Conservation (phyloP, 2,329 filamentous ascomycete genomes). For the Colletotrichum sp. region DNA sequence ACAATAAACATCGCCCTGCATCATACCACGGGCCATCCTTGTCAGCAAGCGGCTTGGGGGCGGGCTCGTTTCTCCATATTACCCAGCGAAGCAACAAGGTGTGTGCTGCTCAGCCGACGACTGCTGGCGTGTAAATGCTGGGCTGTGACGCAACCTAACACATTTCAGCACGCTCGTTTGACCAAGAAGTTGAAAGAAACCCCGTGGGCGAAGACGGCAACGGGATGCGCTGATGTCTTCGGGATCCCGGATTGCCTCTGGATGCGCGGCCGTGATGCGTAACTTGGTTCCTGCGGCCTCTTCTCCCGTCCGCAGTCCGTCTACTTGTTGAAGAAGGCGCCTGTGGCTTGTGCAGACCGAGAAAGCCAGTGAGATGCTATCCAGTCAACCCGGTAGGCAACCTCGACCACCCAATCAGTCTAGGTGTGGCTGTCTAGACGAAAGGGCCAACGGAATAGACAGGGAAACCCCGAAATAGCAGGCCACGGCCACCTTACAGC, state of each 20-base stretch:
- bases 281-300: neutral
- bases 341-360: neutral
- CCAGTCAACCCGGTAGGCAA: neutral
- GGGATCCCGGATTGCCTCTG: neutral
- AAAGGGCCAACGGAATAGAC: neutral
- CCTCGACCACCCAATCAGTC: neutral
- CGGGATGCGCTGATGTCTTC: neutral
- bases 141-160: constrained; percentile 4
- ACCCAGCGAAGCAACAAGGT: neutral
- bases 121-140: neutral
- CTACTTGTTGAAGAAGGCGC: neutral
- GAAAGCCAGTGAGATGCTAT: neutral
- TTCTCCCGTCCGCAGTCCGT: neutral
- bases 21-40: constrained; percentile 1
- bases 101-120: neutral
- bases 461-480: neutral
- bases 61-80: neutral
- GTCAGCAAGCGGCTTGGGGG: neutral
- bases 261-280: neutral
- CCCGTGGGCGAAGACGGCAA: neutral
- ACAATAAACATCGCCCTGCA: neutral
- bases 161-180: neutral
- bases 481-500: neutral
- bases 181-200: neutral
- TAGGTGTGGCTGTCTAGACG: neutral